Evolutionary conservation across 495 filamentous ascomycete species (phyloP).

Genomic region (Tuber indicum): DNA sequence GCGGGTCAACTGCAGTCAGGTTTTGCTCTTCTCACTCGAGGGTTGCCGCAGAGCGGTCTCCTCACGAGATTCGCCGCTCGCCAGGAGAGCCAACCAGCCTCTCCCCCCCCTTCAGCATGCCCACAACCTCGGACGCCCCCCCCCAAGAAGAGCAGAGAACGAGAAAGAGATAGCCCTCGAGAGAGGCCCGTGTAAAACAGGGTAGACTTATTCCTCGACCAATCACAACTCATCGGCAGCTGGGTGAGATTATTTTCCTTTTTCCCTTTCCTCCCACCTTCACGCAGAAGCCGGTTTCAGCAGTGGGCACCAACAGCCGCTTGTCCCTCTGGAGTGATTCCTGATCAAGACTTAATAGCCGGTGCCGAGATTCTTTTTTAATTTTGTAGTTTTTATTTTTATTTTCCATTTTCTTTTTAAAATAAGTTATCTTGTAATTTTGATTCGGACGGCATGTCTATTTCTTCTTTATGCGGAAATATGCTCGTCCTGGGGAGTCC

Average conservation of each 20-base stretch:
- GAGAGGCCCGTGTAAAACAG: conserved; percentile 4
- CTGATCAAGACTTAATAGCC: conserved; percentile 25
- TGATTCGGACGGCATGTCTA: conserved; percentile 17
- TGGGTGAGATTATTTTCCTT: conserved; percentile 20
- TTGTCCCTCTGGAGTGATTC: conserved; percentile 23
- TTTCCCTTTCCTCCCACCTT: not conserved
- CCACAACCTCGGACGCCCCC: conserved; percentile 12
- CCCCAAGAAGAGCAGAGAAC: not conserved
- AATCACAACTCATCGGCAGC: conserved; percentile 33
- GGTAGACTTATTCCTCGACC: conserved; percentile 5
- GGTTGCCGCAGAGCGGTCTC: not conserved
- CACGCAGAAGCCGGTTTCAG: conserved; percentile 36
- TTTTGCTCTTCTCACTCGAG: not conserved
- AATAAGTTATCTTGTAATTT: conserved; percentile 17
- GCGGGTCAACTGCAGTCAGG: conserved; percentile 12
- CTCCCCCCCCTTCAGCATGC: conserved; percentile 9
- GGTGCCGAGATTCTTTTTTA: conserved; percentile 31
- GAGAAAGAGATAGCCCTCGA: not conserved
- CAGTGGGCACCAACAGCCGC: conserved; percentile 28
- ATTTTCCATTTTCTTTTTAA: not conserved
- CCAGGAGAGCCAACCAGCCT: conserved; percentile 8
- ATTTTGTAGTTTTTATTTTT: not conserved
- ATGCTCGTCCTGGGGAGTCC: conserved; percentile 14
- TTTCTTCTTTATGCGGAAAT: conserved; percentile 25
- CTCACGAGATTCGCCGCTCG: conserved; percentile 14